Conservation (phyloP, 106 monocot species). For the Acorus gramineus region DNA sequence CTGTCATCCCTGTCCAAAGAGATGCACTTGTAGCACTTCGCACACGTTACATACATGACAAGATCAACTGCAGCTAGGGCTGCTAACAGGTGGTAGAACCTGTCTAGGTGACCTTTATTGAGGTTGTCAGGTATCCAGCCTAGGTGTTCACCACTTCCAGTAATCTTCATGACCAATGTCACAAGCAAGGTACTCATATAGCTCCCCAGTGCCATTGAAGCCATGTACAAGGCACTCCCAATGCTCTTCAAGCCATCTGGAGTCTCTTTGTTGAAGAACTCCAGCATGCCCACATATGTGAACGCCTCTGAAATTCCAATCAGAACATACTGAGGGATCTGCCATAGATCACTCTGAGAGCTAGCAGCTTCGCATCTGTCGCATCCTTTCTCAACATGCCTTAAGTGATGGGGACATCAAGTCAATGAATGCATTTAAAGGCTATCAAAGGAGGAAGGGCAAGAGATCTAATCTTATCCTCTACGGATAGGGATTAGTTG, state of each 20-base stretch:
- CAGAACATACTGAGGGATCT: conserved; percentile 1
- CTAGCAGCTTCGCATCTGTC: conserved; percentile 8
- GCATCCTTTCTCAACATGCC: conserved; percentile 1
- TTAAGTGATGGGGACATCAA: too few relatives aligned
- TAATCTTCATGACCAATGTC: conserved; percentile 18
- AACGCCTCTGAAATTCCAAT: conserved; percentile 5
- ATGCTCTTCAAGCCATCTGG: conserved; percentile 5
- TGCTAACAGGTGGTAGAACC: conserved; percentile 30
- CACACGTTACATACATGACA: conserved; percentile 10
- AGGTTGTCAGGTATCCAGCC: conserved; percentile 40
- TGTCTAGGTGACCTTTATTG: conserved; percentile 27
- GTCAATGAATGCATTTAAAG: too few relatives aligned
- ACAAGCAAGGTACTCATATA: conserved; percentile 23
- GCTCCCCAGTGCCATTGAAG: conserved; percentile 5
- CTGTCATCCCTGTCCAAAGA: conserved; percentile 1
- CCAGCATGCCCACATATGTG: not conserved
- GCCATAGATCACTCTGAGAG: conserved; percentile 33
- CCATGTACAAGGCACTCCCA: conserved; percentile 1
- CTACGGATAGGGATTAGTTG: too few relatives aligned
- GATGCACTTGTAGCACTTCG: conserved; percentile 15
- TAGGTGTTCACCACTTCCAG: conserved; percentile 12
- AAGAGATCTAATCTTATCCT: too few relatives aligned
- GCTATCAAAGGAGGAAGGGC: too few relatives aligned
- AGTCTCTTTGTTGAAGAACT: not conserved
- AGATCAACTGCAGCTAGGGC: conserved; percentile 16